Base-by-base conservation (phyloP, 352 stramenopile genomes). In the Phytophthora sp. region DNA sequence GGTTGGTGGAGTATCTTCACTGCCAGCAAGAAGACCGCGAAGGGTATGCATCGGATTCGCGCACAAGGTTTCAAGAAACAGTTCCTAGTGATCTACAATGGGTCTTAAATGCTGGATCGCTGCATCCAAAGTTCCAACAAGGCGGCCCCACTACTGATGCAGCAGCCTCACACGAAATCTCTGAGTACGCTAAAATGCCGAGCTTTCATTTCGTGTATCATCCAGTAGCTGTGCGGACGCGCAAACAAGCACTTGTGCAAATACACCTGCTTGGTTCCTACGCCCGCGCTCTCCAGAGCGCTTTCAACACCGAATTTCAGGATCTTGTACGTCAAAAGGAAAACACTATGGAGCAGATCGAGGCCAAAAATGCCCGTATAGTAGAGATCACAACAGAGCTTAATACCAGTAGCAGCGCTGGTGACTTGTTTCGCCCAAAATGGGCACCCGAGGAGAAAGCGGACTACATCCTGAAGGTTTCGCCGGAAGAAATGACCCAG, bases 221-320 rank as follows among this genome's bases (percentile, higher is more conserved):
- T 38, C 91, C 93, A 4, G 77, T 80, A 12, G 85, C 84, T 10
- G 66, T 98, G 4, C 74, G 79, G 8, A 97, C 90, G 4, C 66
- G 63, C 21, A 80, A 84, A 37, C 94, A 98, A 72, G 77, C 94
- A 60, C 85, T 88, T 4, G 79, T 80, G 4, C 94, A 98, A 67
- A 94, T 98, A 39, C 62, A 90, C 7, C 39, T 98, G 21, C 73
- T 98, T 9, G 69, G 79, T 30, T 62, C 66, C 27, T 88, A 94
- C 48, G 73, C 90, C 44, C 88, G 91, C 11, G 69, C 82, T 6
- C 61, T 97, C 12, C 57, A 86, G 26, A 64, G 54, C 21, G 65
- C 77, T 20, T 98, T 96, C 79, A 98, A 98, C 62, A 57, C 62
- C 31, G 81, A 94, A 43, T 97, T 98, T 56, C 63, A 92, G 24